phyloP scores from a whole-genome alignment of 768 basidiomycete genomes.

The Russula griseocarnosa region DNA sequence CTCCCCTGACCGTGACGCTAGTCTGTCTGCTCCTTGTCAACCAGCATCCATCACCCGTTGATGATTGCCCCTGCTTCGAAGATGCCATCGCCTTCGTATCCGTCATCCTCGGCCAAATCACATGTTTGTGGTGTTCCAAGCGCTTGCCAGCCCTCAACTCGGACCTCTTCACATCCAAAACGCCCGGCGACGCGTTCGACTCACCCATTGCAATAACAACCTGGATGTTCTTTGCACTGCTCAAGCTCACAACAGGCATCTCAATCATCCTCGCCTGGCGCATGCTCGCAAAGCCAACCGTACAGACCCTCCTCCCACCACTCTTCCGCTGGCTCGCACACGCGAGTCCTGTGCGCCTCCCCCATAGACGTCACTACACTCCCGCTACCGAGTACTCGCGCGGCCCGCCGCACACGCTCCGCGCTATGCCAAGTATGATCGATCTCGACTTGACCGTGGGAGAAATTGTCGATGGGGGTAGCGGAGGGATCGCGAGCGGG shows the following conservation, averaged over 20 bases:
- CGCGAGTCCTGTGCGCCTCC: conserved; percentile 54
- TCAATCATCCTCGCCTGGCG: conserved; percentile 83
- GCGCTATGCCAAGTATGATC: conserved; percentile 80
- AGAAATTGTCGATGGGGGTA: conserved; percentile 30
- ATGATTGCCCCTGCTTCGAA: conserved; percentile 97
- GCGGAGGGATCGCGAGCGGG: conserved; percentile 33
- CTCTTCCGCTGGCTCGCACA: conserved; percentile 72
- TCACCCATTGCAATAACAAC: conserved; percentile 34
- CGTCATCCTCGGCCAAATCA: conserved; percentile 68
- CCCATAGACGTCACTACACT: conserved; percentile 83
- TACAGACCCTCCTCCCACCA: conserved; percentile 76
- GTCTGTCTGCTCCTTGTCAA: conserved; percentile 74
- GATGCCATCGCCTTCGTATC: conserved; percentile 93
- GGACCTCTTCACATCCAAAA: conserved; percentile 37
- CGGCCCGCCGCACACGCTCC: conserved; percentile 60
- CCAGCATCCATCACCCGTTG: conserved; percentile 89
- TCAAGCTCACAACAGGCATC: conserved; percentile 57
- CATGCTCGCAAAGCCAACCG: conserved; percentile 70
- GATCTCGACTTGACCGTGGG: conserved; percentile 48
- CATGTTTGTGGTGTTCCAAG: conserved; percentile 62
- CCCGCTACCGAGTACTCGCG: conserved; percentile 84
- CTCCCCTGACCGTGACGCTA: conserved; percentile 58
- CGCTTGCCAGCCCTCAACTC: conserved; percentile 39
- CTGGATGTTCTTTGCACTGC: conserved; percentile 39
- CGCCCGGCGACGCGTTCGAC: conserved; percentile 56